A percentile compares a stretch with the other conserved stretches of the same genome.
These are phyloP conservation scores for Globomyces sp. DNA, from an alignment of 371 early-diverging fungal genomes.

Conservation along the genomic window DNA sequence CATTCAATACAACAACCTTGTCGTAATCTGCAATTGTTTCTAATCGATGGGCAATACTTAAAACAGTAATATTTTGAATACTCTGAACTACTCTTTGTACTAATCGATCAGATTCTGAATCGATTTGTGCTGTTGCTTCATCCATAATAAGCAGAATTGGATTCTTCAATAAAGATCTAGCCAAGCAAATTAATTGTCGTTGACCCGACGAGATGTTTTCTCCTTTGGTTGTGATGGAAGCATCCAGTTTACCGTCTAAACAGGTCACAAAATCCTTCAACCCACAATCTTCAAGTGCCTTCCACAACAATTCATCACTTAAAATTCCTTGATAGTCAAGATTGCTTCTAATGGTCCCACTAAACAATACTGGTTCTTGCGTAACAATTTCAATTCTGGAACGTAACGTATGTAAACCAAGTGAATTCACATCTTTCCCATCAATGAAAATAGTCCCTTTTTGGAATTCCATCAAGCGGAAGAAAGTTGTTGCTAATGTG, in stretches of 20 bases:
- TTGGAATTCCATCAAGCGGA: constrained; percentile 72
- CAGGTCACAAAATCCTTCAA: constrained; percentile 46
- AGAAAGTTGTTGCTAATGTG: constrained; percentile 59
- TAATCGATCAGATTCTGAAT: constrained; percentile 39
- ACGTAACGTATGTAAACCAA: constrained; percentile 12
- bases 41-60: constrained; percentile 19
- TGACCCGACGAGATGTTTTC: constrained; percentile 35
- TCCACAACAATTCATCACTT: constrained; percentile 21
- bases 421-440: constrained; percentile 7
- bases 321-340: background rate
- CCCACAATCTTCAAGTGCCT: constrained; percentile 40
- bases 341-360: constrained; percentile 17
- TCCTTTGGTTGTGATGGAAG: constrained; percentile 10
- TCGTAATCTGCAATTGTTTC: constrained; percentile 21
- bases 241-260: constrained; percentile 15
- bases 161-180: constrained; percentile 35
- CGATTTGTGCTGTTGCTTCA: constrained; percentile 41
- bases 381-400: constrained; percentile 14
- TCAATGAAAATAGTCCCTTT: constrained; percentile 49
- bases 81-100: constrained; percentile 54
- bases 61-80: constrained; percentile 31
- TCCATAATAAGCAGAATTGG: constrained; percentile 40
- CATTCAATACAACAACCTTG: constrained; percentile 18
- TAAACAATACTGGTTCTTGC: constrained; percentile 26
- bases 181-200: constrained; percentile 43